phyloP scores from a whole-genome alignment of 768 basidiomycete species.

The Boletus tylopilopsis region DNA sequence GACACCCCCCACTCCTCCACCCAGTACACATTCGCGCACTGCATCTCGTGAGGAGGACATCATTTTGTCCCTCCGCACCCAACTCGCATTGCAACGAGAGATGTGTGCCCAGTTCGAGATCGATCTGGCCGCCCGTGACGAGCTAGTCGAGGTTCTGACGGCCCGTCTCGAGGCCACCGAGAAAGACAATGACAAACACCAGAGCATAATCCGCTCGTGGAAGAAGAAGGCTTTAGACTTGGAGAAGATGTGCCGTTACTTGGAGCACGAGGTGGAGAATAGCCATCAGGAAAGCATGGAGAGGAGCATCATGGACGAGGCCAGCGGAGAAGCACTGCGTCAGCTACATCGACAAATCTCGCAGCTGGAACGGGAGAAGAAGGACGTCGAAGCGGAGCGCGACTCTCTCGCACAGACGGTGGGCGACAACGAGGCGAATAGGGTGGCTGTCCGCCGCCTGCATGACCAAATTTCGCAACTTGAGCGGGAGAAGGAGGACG shows the following conservation, averaged over 20 bases:
- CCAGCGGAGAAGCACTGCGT: constrained; percentile 73
- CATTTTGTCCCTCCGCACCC: constrained; percentile 70
- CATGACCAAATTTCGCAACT: constrained; percentile 8
- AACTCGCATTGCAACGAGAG: constrained; percentile 71
- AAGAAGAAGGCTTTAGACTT: constrained; percentile 76
- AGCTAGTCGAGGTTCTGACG: constrained; percentile 59
- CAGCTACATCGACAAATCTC: constrained; percentile 79
- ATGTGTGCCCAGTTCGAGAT: constrained; percentile 73
- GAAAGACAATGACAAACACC: constrained; percentile 61
- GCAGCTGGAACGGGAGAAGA: constrained; percentile 66
- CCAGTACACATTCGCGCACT: constrained; percentile 48
- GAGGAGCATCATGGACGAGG: constrained; percentile 79
- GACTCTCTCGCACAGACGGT: constrained; percentile 28
- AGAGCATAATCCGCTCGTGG: constrained; percentile 52
- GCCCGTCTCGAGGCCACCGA: constrained; percentile 52
- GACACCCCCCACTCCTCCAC: constrained; percentile 62
- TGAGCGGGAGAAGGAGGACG: constrained; percentile 44
- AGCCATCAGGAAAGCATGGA: constrained; percentile 80
- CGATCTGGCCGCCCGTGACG: constrained; percentile 70
- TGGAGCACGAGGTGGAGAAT: constrained; percentile 86
- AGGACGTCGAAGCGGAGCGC: constrained; percentile 45
- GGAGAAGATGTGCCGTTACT: constrained; percentile 58
- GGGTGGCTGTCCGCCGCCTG: constrained; percentile 27
- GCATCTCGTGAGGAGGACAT: constrained; percentile 69
- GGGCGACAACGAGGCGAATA: constrained; percentile 38